Conservation (phyloP, 1,284 basidiomycete genomes). For the Ceratorhiza oryzae-sativae region DNA sequence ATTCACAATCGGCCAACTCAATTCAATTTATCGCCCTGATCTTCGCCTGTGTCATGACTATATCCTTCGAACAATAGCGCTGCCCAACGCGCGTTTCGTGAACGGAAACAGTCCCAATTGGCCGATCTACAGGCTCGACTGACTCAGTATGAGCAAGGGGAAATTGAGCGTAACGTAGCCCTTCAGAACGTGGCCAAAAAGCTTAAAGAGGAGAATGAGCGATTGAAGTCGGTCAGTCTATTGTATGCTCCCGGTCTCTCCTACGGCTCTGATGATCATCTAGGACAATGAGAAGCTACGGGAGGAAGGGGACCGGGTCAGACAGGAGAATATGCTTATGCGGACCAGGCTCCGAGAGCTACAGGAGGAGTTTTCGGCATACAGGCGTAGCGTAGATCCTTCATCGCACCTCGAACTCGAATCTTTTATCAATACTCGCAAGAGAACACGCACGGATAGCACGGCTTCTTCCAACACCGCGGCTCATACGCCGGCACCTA, state of each 20-base stretch:
- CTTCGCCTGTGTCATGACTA: constrained; percentile 4
- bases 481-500: neutral
- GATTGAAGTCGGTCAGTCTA: constrained; percentile 46
- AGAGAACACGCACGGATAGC: constrained; percentile 25
- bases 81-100: constrained; percentile 89
- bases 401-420: constrained; percentile 19
- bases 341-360: constrained; percentile 54
- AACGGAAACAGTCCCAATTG: constrained; percentile 88
- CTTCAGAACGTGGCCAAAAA: constrained; percentile 85
- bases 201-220: constrained; percentile 83
- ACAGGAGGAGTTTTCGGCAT: constrained; percentile 34
- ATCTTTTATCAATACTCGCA: constrained; percentile 23
- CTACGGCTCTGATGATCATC: neutral
- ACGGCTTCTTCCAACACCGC: neutral
- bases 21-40: constrained; percentile 1
- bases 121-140: constrained; percentile 88
- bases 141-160: constrained; percentile 86
- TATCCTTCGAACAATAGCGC: constrained; percentile 60
- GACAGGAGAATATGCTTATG: constrained; percentile 60
- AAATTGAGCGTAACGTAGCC: constrained; percentile 87
- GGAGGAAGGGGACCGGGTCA: constrained; percentile 66
- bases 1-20: constrained; percentile 19
- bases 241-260: neutral
- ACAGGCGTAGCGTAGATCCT: constrained; percentile 35
- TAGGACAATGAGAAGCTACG: constrained; percentile 60